Conservation (phyloP, 352 stramenopile species). For the Pythium periplocum region DNA sequence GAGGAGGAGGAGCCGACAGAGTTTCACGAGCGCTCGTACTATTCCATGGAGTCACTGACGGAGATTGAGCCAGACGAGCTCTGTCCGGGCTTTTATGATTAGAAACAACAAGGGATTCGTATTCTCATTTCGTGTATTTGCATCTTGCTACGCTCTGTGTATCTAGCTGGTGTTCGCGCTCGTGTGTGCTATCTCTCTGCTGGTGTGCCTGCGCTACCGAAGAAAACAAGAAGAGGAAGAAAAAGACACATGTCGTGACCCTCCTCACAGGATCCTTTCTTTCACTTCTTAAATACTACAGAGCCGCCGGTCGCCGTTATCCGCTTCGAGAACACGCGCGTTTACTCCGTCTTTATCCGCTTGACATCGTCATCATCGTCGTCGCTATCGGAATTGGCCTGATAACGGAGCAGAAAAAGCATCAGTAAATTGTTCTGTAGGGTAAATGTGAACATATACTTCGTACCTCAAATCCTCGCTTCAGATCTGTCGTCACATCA, state of each 20-base stretch:
- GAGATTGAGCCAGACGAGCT: conserved; percentile 42
- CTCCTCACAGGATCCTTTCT: conserved; percentile 3
- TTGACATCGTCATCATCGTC: conserved; percentile 68
- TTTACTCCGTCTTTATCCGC: conserved; percentile 51
- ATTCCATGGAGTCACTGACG: conserved; percentile 54
- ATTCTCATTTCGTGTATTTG: too few relatives aligned
- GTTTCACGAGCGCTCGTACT: conserved; percentile 54
- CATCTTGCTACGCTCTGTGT: too few relatives aligned
- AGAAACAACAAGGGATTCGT: too few relatives aligned
- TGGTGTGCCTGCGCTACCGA: too few relatives aligned
- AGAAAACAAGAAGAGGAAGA: too few relatives aligned
- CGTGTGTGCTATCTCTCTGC: too few relatives aligned
- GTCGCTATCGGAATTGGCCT: conserved; percentile 49
- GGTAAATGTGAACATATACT: too few relatives aligned
- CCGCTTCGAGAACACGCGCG: too few relatives aligned
- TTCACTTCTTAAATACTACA: conserved; percentile 22
- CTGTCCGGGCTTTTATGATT: conserved; percentile 47
- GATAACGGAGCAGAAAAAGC: conserved; percentile 5
- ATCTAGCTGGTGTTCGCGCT: too few relatives aligned
- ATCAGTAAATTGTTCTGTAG: background rate
- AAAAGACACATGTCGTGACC: too few relatives aligned
- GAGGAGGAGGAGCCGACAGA: conserved; percentile 30
- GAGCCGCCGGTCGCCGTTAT: background rate
- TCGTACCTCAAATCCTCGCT: background rate
- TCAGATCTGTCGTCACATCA: conserved; percentile 14